Evolutionary conservation across 495 filamentous ascomycete species (phyloP), one percentile per base, ranked within the genome.

Genomic region (Daldinia loculata): DNA sequence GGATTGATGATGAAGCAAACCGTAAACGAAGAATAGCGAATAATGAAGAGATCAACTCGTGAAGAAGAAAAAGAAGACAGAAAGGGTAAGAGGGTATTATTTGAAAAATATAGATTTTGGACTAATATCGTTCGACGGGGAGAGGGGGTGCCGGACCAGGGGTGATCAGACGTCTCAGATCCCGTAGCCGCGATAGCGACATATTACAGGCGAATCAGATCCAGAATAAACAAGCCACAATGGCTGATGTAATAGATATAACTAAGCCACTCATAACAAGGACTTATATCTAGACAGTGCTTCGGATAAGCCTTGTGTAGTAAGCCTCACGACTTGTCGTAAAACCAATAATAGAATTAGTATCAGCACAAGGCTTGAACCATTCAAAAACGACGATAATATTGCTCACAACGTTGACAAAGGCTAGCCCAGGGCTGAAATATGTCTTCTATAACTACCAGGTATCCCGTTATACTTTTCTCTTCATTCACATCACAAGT

Each of bases 151-250:
- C 59, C 56, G 55, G 56, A 51, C 19, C 59, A 43, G 56, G 63
- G 53, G 63, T 66, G 26, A 59, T 66, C 63, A 57, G 56, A 66
- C 63, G 63, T 66, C 63, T 66, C 63, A 66, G 63, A 51, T 66
- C 61, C 32, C 26, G 19, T 39, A 32, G 63, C 52, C 63, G 55
- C 39, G 56, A 66, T 48, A 52, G 56, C 56, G 27, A 36, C 19
- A 12, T 15, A 53, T 52, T 34, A 34, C 38, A 39, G 58, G 63
- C 51, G 51, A 48, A 48, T 48, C 8, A 24, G 43, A 24, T 48
- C 43, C 43, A 48, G 43, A 22, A 24, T 48, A 11, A 48, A 7
- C 8, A 24, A 11, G 17, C 43, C 43, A 12, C 43, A 48, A 48
- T 48, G 9, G 43, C 43, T 48, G 12, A 36, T 36, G 12, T 6